phyloP scores from a whole-genome alignment of 139 green algal genomes.

The Trebouxia sp. region DNA sequence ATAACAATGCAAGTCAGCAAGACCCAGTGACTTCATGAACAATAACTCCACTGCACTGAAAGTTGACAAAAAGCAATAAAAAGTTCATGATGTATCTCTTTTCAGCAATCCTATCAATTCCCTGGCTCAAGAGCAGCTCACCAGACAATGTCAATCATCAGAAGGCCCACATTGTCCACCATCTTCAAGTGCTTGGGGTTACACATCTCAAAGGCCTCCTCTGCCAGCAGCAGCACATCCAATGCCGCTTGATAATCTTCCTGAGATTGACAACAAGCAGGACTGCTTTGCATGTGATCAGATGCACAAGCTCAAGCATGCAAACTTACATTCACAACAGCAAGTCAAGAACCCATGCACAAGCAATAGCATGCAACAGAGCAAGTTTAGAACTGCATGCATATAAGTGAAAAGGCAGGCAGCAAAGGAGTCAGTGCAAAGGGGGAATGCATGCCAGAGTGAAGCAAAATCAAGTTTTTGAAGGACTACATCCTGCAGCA shows the following conservation, averaged over 20 bases:
- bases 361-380: not conserved
- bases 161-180: slow-evolving; percentile 70
- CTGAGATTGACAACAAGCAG: slow-evolving; percentile 13
- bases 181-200: slow-evolving; percentile 37
- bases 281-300: not conserved
- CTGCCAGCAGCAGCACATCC: slow-evolving; percentile 59
- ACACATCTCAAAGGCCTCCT: slow-evolving; percentile 57
- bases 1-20: too few species aligned
- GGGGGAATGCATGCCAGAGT: not conserved
- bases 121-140: not conserved
- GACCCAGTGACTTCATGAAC: too few species aligned
- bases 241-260: slow-evolving; percentile 46
- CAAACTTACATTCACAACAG: not conserved
- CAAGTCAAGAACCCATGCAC: not conserved
- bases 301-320: not conserved
- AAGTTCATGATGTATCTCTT: not conserved
- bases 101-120: not conserved
- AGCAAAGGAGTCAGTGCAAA: not conserved
- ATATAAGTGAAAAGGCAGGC: not conserved
- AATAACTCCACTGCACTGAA: too few species aligned
- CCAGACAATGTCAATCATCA: slow-evolving; percentile 77
- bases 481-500: not conserved
- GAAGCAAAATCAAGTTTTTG: not conserved
- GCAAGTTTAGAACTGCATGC: not conserved
- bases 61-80: not conserved